Evolutionary conservation across 371 early-diverging fungal genomes (phyloP), one percentile per base, ranked within the genome.

Genomic region (Syncephalis fuscata): DNA sequence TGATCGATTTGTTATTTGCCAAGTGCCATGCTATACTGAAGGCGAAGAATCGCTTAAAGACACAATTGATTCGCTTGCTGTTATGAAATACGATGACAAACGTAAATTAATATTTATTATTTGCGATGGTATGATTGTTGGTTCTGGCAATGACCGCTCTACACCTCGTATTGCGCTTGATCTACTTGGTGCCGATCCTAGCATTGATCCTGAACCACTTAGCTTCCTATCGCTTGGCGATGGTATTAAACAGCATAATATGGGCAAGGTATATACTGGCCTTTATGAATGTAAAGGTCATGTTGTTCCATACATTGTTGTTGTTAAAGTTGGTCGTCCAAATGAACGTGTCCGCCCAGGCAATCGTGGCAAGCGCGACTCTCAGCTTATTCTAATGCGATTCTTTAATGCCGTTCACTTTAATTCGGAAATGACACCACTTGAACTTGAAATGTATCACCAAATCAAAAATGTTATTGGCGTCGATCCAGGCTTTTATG

Each of bases 331-430:
- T 43, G 98, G 98, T 44, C 74, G 70, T 23, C 76, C 82, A 1
- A 74, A 68, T 23, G 86, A 86, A 57, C 71, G 76, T 48, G 68
- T 69, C 52, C 85, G 82, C 58, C 78, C 89, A 7, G 96, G 94
- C 17, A 99, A 99, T 61, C 73, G 99, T 45, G 99, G 99, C 56
- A 99, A 99, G 73, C 85, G 99, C 55, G 99, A 99, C 70, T 91
- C 95, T 25, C 98, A 99, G 70, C 80, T 99, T 65, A 78, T 99
- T 46, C 78, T 88, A 56, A 97, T 99, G 99, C 76, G 84, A 45
- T 99, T 96, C 75, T 80, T 98, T 61, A 85, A 86, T 67, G 86
- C 88, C 63, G 87, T 99, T 9, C 92, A 95, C 62, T 92, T 88
- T 65, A 84, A 90, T 57, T 61, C 69, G 38, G 76, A 88, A 48